Percentiles rank a stretch among this genome's conserved stretches.
phyloP scores from a whole-genome alignment of 768 basidiomycete genomes.

The Chalciporus chontae region DNA sequence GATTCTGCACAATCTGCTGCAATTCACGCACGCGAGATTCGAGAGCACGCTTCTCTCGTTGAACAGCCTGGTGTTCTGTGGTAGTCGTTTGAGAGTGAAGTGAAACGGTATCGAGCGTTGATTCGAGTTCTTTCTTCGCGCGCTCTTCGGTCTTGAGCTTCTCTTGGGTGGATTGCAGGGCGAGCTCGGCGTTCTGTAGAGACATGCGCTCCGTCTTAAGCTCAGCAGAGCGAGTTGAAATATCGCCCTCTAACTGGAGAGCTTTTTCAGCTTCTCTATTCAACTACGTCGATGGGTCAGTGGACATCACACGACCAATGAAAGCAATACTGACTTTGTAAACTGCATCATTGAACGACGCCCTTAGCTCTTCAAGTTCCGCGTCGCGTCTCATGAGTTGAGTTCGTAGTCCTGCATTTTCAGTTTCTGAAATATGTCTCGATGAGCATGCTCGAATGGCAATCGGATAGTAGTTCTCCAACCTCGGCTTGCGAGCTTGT shows the following conservation, averaged over 20 bases:
- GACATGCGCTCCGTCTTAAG: constrained; percentile 52
- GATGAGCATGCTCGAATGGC: constrained; percentile 4
- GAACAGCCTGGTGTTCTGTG: constrained; percentile 42
- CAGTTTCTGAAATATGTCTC: constrained; percentile 28
- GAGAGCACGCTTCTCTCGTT: constrained; percentile 55
- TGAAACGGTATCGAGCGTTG: constrained; percentile 52
- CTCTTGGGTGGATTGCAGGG: constrained; percentile 46
- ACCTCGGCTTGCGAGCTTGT: constrained; percentile 37
- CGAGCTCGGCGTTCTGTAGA: constrained; percentile 48
- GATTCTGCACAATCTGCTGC: constrained; percentile 39
- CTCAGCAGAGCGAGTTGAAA: constrained; percentile 49
- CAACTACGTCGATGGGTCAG: constrained; percentile 39
- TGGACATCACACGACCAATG: background rate
- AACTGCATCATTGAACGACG: constrained; percentile 33
- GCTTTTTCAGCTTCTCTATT: constrained; percentile 54
- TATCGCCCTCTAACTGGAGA: constrained; percentile 50
- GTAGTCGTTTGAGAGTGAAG: constrained; percentile 47
- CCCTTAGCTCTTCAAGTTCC: constrained; percentile 34
- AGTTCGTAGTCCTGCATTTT: constrained; percentile 32
- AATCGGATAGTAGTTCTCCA: constrained; percentile 1
- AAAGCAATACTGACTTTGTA: constrained; percentile 30
- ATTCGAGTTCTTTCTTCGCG: constrained; percentile 51
- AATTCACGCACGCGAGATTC: constrained; percentile 59
- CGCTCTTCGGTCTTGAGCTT: constrained; percentile 49
- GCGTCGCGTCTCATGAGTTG: constrained; percentile 35